A percentile compares a stretch with the other conserved stretches of the same genome.
phyloP scores from a whole-genome alignment of 768 basidiomycete genomes.

The Tulasnella sp. region DNA sequence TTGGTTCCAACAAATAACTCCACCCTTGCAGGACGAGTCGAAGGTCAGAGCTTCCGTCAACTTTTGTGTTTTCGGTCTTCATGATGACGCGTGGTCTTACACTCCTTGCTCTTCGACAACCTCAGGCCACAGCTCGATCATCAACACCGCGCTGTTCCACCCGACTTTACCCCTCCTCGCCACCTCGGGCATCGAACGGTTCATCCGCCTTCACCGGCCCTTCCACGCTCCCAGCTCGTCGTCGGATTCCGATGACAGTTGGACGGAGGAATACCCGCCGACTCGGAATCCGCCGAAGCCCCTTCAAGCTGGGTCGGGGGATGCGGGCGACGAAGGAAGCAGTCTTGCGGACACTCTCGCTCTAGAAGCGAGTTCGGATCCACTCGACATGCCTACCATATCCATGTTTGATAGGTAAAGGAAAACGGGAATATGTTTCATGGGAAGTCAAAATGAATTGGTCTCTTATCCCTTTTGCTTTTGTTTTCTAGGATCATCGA shows the following conservation, averaged over 20 bases:
- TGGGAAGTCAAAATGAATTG: no score
- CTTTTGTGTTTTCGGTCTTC: background rate
- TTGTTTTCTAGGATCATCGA: background rate
- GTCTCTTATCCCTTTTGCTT: background rate
- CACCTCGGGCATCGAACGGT: constrained; percentile 16
- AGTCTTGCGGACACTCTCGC: background rate
- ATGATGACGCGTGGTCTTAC: background rate
- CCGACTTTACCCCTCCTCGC: constrained; percentile 20
- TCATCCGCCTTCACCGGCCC: constrained; percentile 22
- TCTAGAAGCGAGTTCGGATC: background rate
- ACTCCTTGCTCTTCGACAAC: background rate
- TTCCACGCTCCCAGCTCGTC: background rate
- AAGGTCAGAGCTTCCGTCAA: constrained; percentile 4
- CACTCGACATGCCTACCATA: background rate
- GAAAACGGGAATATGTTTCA: no score
- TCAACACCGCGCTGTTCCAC: constrained; percentile 21
- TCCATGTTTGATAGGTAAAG: constrained; percentile 23
- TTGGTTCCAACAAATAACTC: background rate
- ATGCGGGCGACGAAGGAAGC: background rate
- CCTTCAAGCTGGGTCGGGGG: background rate
- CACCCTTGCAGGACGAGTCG: background rate
- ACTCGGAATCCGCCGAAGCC: background rate
- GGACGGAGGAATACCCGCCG: background rate
- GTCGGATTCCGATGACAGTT: background rate
- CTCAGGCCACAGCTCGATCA: constrained; percentile 16